phyloP scores from a whole-genome alignment of 2,329 filamentous ascomycete genomes.

The Orbilia ellipsospora region DNA sequence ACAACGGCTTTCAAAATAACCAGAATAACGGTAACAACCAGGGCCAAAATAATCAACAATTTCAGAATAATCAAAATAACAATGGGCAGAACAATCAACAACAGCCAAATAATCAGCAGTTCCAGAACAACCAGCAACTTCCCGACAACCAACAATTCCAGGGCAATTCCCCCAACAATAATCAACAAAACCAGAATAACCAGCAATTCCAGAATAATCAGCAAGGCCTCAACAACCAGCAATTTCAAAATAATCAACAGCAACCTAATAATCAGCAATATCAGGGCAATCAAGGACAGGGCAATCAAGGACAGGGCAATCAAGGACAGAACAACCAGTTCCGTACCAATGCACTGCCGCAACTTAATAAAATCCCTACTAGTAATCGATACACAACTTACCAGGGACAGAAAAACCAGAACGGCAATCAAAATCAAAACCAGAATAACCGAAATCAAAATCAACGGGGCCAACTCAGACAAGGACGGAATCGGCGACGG shows the following conservation, averaged over 20 bases:
- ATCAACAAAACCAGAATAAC: not conserved
- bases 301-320: not conserved
- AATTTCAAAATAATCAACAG: constrained; percentile 2
- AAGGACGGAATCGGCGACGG: not conserved
- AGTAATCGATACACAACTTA: too few relatives aligned
- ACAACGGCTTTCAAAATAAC: not conserved
- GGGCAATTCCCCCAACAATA: not conserved
- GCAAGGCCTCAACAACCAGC: not conserved
- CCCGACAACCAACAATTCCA: not conserved
- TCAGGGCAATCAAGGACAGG: not conserved
- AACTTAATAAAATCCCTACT: too few relatives aligned
- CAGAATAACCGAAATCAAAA: not conserved
- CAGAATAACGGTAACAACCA: not conserved
- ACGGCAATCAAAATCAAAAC: not conserved
- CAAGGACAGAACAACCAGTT: too few relatives aligned
- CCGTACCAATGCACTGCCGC: too few relatives aligned
- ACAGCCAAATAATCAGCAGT: not conserved
- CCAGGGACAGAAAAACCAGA: too few relatives aligned
- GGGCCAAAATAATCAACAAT: not conserved
- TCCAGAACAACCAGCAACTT: not conserved
- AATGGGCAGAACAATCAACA: not conserved
- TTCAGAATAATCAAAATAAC: not conserved
- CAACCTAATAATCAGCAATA: not conserved
- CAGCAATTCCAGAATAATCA: constrained; percentile 2
- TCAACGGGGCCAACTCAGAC: not conserved